Base-by-base conservation (phyloP, 1,139 yeast species). In the Pichia sp. region DNA sequence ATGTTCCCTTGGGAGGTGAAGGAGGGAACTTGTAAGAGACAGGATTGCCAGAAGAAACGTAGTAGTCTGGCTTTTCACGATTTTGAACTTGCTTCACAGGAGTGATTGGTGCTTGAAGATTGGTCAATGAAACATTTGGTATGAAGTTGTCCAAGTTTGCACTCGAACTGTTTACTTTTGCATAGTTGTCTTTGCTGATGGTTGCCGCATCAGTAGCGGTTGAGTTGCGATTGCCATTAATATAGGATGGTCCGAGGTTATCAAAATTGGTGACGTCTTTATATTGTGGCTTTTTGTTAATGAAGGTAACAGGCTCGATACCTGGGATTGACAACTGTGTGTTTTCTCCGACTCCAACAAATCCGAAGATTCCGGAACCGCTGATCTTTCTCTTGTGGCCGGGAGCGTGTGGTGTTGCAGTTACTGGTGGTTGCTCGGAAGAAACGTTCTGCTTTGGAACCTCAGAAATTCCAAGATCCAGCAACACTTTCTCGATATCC, bases 331-430 rank as follows among this genome's bases (percentile, higher is more conserved):
- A 76, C 29, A 79, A 66, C 57, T 78, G 81, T 10, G 65, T 61
- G 51, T 79, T 72, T 45, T 72, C 73, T 60, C 80, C 84, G 15
- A 74, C 75, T 13, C 76, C 71, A 43, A 68, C 70, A 59, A 73
- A 80, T 0, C 85, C 85, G 62, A 81, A 81, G 23, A 81, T 81
- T 5, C 81, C 85, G 1, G 85, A 80, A 2, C 85, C 85, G 68
- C 83, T 78, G 4, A 65, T 50, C 53, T 66, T 64, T 49, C 71
- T 62, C 8, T 61, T 50, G 54, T 70, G 73, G n/a, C 41, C 41
- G 13, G 15, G 41, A 13, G 15, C 8, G 19, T 38, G 41, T 13
- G 41, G 8, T 10, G 13, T 38, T 4, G 3, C 15, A n/a, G 5
- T n/a, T 13, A 10, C 16, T 13, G 40, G 4, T 30, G 42, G 47